Conservation (phyloP, 2,329 filamentous ascomycete species). For the Arthrinium puccinioides region DNA sequence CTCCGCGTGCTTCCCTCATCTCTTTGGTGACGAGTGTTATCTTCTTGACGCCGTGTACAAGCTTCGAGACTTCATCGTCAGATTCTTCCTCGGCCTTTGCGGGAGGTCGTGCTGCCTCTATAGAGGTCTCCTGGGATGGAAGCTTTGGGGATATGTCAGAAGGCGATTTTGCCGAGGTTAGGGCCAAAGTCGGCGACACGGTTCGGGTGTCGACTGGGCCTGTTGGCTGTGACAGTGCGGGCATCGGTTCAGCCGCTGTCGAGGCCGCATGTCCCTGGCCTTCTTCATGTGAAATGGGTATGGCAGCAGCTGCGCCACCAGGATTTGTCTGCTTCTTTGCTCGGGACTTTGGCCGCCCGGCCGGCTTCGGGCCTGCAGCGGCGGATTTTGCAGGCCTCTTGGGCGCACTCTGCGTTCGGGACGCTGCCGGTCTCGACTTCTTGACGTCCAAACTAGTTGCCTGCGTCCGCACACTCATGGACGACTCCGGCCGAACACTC, state of each 20-base stretch:
- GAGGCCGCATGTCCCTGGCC: no score
- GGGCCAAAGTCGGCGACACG: no score
- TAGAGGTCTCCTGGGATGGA: no score
- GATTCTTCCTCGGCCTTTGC: conserved; percentile 3
- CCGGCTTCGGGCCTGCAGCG: conserved; percentile 4
- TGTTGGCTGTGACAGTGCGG: not conserved
- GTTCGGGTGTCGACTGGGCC: no score
- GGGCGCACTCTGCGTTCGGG: conserved; percentile 35
- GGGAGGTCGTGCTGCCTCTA: no score
- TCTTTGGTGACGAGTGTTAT: conserved; percentile 54
- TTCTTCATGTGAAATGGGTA: no score
- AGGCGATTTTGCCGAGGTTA: no score
- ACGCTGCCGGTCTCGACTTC: conserved; percentile 48
- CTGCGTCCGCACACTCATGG: conserved; percentile 30
- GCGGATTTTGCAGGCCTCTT: conserved; percentile 22
- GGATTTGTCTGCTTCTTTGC: conserved; percentile 7
- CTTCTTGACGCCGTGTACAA: conserved; percentile 54
- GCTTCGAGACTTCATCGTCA: conserved; percentile 41
- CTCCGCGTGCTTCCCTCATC: conserved; percentile 45
- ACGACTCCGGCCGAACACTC: conserved; percentile 33
- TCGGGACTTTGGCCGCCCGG: conserved; percentile 7
- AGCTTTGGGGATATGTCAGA: no score
- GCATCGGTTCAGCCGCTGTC: not conserved
- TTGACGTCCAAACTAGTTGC: conserved; percentile 40
- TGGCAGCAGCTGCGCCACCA: no score